A percentile compares a stretch with the other conserved stretches of the same genome.
Conservation (phyloP, 2,329 filamentous ascomycete species). For the Leptoxyphium fumago region DNA sequence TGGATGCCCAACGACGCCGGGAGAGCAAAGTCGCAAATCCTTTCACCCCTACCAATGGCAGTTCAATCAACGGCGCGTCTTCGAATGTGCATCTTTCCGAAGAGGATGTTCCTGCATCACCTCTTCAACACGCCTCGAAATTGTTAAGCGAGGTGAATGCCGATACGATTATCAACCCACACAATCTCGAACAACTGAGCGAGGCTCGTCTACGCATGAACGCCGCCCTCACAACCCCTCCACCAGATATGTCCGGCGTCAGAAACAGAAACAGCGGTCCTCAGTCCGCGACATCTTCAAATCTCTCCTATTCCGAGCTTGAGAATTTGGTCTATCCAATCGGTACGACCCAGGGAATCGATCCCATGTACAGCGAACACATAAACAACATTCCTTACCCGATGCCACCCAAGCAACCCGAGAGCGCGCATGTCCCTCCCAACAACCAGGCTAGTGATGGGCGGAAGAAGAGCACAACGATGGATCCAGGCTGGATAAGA, state of each 20-base stretch:
- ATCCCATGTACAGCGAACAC: slow-evolving; percentile 87
- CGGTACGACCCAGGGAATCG: slow-evolving; percentile 79
- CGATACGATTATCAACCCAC: slow-evolving; percentile 48
- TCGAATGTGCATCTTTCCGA: slow-evolving; percentile 18
- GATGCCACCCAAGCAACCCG: slow-evolving; percentile 50
- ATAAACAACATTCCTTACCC: slow-evolving; percentile 88
- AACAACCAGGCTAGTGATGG: slow-evolving; percentile 32
- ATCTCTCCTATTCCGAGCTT: slow-evolving; percentile 42
- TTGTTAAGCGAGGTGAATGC: slow-evolving; percentile 50
- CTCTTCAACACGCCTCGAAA: slow-evolving; percentile 53
- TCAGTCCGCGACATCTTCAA: slow-evolving; percentile 34
- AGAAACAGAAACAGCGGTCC: slow-evolving; percentile 27
- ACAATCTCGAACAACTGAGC: slow-evolving; percentile 51
- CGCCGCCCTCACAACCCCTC: slow-evolving; percentile 40
- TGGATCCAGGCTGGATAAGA: slow-evolving; percentile 50
- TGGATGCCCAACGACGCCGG: slow-evolving; percentile 49
- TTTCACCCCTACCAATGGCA: slow-evolving; percentile 20
- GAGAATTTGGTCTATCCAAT: slow-evolving; percentile 78
- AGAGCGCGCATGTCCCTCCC: slow-evolving; percentile 28
- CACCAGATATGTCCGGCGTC: slow-evolving; percentile 35
- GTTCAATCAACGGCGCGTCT: slow-evolving; percentile 23
- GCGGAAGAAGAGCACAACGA: slow-evolving; percentile 45
- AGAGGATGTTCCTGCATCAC: slow-evolving; percentile 52
- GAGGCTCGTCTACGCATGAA: slow-evolving; percentile 42
- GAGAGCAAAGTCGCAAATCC: slow-evolving; percentile 39